These are phyloP conservation scores for Helotiales sp. DNA, from an alignment of 2,329 filamentous ascomycete genomes.

Conservation along the genomic window DNA sequence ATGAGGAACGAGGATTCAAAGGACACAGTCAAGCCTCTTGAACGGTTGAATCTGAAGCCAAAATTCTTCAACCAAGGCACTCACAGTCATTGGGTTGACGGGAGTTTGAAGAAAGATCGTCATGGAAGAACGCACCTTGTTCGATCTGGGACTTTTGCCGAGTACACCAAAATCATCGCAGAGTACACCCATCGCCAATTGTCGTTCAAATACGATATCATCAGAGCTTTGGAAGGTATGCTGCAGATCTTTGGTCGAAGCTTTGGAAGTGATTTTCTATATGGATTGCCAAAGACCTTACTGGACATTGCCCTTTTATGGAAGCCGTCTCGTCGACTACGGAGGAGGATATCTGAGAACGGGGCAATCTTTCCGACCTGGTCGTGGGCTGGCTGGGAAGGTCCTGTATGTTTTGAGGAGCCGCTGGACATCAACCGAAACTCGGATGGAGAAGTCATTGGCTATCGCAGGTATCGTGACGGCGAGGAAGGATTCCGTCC, in stretches of 20 bases:
- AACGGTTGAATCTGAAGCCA: background rate
- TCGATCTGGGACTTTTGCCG: background rate
- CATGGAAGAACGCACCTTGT: slow-evolving; percentile 5
- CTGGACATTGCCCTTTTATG: slow-evolving; percentile 4
- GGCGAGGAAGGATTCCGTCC: slow-evolving; percentile 1
- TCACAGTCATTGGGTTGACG: slow-evolving; percentile 2
- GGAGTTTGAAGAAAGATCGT: slow-evolving; percentile 3
- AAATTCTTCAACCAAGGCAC: slow-evolving; percentile 1
- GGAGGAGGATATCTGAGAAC: background rate
- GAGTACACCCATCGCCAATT: slow-evolving; percentile 6
- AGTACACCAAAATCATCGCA: background rate
- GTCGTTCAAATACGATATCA: slow-evolving; percentile 5
- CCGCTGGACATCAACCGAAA: background rate
- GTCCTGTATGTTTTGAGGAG: slow-evolving; percentile 1
- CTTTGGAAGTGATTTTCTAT: slow-evolving; percentile 3
- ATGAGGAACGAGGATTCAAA: slow-evolving; percentile 2
- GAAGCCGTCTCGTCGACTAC: background rate
- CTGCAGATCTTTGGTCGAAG: slow-evolving; percentile 2
- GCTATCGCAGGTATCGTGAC: slow-evolving; percentile 1
- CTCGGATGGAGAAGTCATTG: slow-evolving; percentile 2
- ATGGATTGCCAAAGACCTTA: slow-evolving; percentile 4
- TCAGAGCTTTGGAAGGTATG: slow-evolving; percentile 4
- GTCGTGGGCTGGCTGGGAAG: slow-evolving; percentile 6
- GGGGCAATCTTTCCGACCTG: background rate
- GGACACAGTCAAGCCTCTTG: background rate